A percentile compares a stretch with the other conserved stretches of the same genome.
Conservation (phyloP, 1,139 yeast species). For the Candida smagusa region DNA sequence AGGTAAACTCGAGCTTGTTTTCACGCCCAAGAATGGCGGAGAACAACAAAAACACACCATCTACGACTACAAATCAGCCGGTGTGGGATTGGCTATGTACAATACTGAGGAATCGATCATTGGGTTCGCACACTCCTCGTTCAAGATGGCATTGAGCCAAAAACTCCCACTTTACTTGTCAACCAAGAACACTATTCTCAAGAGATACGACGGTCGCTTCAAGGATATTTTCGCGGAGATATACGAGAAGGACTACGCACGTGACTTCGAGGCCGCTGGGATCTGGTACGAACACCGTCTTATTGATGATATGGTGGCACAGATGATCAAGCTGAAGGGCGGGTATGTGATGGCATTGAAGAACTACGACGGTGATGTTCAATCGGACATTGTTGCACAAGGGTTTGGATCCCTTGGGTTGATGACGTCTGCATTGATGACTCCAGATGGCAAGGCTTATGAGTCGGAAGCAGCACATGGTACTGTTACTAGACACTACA, state of each 20-base stretch:
- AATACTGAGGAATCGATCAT: slow-evolving; percentile 87
- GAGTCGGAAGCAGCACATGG: slow-evolving; percentile 98
- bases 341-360: slow-evolving; percentile 94
- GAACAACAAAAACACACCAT: slow-evolving; percentile 56
- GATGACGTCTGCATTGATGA: slow-evolving; percentile 91
- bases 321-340: slow-evolving; percentile 93
- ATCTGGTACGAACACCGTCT: slow-evolving; percentile 96
- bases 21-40: slow-evolving; percentile 72
- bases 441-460: slow-evolving; percentile 94
- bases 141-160: slow-evolving; percentile 79
- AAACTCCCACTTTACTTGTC: slow-evolving; percentile 78
- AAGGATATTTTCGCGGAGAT: slow-evolving; percentile 87
- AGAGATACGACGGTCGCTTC: slow-evolving; percentile 90
- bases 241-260: slow-evolving; percentile 67
- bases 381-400: slow-evolving; percentile 95
- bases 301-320: slow-evolving; percentile 98
- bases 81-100: slow-evolving; percentile 92
- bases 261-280: slow-evolving; percentile 67
- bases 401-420: slow-evolving; percentile 95
- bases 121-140: slow-evolving; percentile 90
- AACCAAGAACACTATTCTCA: slow-evolving; percentile 91
- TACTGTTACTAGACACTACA: slow-evolving; percentile 92
- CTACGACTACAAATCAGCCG: slow-evolving; percentile 69
- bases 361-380: slow-evolving; percentile 97
- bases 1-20: slow-evolving; percentile 76